Percentiles rank a stretch among this genome's conserved stretches.
These are phyloP conservation scores for rapeseed (Brassica napus) DNA, from an alignment of 345 rosid species.

Conservation along the genomic window Da-Ae NC_063445.1:54532501-54533000, in stretches of 20 bases:
- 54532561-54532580: neutral
- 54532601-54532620: neutral
- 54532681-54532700: neutral
- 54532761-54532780: neutral
- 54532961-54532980: no score
- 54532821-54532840: neutral
- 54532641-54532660: neutral
- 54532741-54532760: neutral
- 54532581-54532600: neutral
- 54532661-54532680: neutral
- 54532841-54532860: neutral
- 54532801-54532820: neutral
- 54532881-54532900: no score
- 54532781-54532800: neutral
- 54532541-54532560: neutral
- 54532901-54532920: no score
- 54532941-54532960: no score
- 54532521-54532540: slow-evolving; percentile 29
- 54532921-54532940: no score
- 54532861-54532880: no score
- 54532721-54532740: neutral
- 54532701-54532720: neutral
- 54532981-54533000: no score
- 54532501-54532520: slow-evolving; percentile 35
- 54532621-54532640: neutral